A percentile compares a stretch with the other conserved stretches of the same genome.
Conservation (phyloP, 2,329 filamentous ascomycete genomes). For the Aspergillus sergii region DNA sequence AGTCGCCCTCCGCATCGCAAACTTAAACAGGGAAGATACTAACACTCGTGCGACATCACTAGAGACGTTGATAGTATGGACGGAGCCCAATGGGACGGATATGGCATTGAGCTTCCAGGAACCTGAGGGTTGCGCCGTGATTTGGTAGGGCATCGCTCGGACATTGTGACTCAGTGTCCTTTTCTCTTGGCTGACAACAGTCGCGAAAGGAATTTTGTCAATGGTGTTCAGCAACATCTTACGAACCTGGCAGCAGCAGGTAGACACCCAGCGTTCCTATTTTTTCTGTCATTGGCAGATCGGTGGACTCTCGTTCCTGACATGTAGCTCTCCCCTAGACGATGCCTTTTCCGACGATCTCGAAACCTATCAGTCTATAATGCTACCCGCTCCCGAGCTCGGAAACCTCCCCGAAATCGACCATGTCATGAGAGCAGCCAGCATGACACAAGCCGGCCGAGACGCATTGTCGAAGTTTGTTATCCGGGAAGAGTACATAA, state of each 20-base stretch:
- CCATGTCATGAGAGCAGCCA: slow-evolving; percentile 77
- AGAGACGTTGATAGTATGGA: slow-evolving; percentile 99
- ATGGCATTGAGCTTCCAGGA: slow-evolving; percentile 99
- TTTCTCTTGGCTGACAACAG: slow-evolving; percentile 25
- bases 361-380: slow-evolving; percentile 70
- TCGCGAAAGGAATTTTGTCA: slow-evolving; percentile 79
- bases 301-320: not conserved
- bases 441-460: slow-evolving; percentile 71
- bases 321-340: slow-evolving; percentile 53
- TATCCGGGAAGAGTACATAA: slow-evolving; percentile 81
- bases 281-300: not conserved
- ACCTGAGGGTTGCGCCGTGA: slow-evolving; percentile 85
- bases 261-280: slow-evolving; percentile 34
- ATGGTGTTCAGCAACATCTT: slow-evolving; percentile 77
- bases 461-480: slow-evolving; percentile 88
- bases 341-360: slow-evolving; percentile 89
- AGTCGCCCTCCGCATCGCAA: slow-evolving; percentile 28
- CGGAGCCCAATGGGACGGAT: slow-evolving; percentile 84
- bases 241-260: slow-evolving; percentile 63
- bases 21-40: slow-evolving; percentile 11
- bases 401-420: slow-evolving; percentile 83
- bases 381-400: slow-evolving; percentile 78
- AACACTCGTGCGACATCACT: slow-evolving; percentile 30
- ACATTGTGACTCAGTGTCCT: slow-evolving; percentile 28
- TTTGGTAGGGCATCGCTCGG: slow-evolving; percentile 66